Evolutionary conservation across 805 yeast genomes (phyloP), one percentile per base, ranked within the genome.

Genomic region (Ogataea methanolica): DNA sequence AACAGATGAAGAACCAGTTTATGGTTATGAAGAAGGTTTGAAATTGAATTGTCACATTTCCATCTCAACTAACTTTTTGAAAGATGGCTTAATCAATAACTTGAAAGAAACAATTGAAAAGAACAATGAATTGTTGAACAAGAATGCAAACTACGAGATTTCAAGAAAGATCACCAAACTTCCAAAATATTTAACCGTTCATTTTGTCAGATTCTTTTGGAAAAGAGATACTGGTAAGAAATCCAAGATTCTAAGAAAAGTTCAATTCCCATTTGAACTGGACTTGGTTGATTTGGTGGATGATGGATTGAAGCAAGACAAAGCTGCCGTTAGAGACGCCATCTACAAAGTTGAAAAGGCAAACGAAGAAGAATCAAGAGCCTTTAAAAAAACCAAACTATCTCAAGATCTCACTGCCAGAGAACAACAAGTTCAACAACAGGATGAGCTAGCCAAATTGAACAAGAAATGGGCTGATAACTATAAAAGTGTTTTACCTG

Each of bases 121-220:
- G 65, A 75, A 78, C 63, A 86, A 84, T 58, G 85, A 79, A n/a
- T 65, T 73, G 6, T 78, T 91, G 50, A 84, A 81, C 44, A 69
- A 82, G 41, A 78, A 90, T 62, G 82, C 95, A n/a, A 71, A 75
- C 21, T 90, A 83, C 65, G 81, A 81, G 54, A 76, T 88, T 40
- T 59, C 67, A 14, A 72, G 74, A 46, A 74, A 78, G 45, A 85
- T 94, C 48, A 78, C 85, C 1, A 81, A 86, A 62, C 72, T 94
- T 55, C 99, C 99, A 49, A 84, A 87, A 61, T 85, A 84, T 63
- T 74, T 94, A 57, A 87, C 92, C 9, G 89, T 94, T 38, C 96
- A 94, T 64, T 94, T 87, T 68, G 94, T 94, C 52, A 79, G 99
- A 62, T 94, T 94, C 65, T 94, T 82, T 67, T 94, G 99, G 99